Conservation (phyloP, 2,329 filamentous ascomycete genomes). For the Dichotomopilus funicola region DNA sequence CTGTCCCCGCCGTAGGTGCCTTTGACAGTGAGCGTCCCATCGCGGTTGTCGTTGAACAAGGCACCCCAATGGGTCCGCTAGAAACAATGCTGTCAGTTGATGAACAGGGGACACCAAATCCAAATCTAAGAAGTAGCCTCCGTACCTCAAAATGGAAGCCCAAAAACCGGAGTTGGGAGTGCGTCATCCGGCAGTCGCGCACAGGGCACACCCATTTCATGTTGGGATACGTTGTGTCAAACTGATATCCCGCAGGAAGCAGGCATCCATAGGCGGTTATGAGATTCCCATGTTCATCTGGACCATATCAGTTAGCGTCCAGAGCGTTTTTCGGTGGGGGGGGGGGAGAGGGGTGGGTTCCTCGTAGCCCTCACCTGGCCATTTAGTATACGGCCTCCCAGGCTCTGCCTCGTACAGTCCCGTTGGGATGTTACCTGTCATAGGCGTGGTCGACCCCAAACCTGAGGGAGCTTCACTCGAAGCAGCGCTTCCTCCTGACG, state of each 20-base stretch:
- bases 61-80: slow-evolving; percentile 18
- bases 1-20: slow-evolving; percentile 9
- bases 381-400: slow-evolving; percentile 19
- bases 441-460: too few species aligned
- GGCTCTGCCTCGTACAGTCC: slow-evolving; percentile 8
- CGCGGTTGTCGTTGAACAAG: slow-evolving; percentile 20
- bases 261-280: slow-evolving; percentile 13
- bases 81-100: not conserved
- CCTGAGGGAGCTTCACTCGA: too few species aligned
- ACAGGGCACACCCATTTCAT: slow-evolving; percentile 25
- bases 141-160: slow-evolving; percentile 22
- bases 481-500: too few species aligned
- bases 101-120: not conserved
- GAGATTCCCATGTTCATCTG: slow-evolving; percentile 13
- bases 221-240: slow-evolving; percentile 15
- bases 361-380: slow-evolving; percentile 13
- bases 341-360: not conserved
- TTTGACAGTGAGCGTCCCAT: slow-evolving; percentile 18
- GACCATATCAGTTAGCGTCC: slow-evolving; percentile 6
- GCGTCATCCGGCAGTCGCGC: slow-evolving; percentile 17
- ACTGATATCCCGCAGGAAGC: slow-evolving; percentile 21
- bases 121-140: not conserved
- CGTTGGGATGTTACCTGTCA: not conserved
- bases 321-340: too few species aligned
- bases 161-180: slow-evolving; percentile 11